A percentile compares a stretch with the other conserved stretches of the same genome.
These are phyloP conservation scores for Canavalia gladiata DNA, from an alignment of 306 rosid genomes.

Conservation along the genomic window DNA sequence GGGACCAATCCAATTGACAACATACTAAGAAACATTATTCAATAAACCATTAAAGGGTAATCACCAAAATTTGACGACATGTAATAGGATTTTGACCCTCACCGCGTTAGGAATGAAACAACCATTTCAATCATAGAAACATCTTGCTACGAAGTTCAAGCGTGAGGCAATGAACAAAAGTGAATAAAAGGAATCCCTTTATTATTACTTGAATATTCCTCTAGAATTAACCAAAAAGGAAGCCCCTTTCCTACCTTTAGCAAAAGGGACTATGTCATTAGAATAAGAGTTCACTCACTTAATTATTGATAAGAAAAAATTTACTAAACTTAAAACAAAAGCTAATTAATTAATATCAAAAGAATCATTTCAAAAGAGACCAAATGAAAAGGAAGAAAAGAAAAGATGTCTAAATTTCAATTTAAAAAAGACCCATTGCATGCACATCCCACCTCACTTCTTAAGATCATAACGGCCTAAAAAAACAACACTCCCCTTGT, in stretches of 20 bases:
- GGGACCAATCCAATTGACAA: conserved; percentile 23
- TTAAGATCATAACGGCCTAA: conserved; percentile 10
- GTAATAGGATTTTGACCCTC: not conserved
- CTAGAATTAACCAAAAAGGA: conserved; percentile 22
- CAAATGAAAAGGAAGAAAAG: too few species aligned
- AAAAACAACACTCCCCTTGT: not conserved
- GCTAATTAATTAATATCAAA: too few species aligned
- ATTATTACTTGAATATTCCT: conserved; percentile 16
- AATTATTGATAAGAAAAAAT: too few species aligned
- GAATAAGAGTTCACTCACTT: too few species aligned
- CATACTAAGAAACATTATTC: not conserved
- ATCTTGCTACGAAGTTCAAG: not conserved
- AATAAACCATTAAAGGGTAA: not conserved
- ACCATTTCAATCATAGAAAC: not conserved
- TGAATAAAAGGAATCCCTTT: not conserved
- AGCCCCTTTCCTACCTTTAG: too few species aligned
- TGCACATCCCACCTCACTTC: not conserved
- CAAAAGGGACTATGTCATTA: too few species aligned
- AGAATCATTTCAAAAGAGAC: too few species aligned
- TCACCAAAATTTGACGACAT: not conserved
- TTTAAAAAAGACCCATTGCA: too few species aligned
- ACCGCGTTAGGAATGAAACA: not conserved
- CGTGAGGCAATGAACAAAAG: not conserved
- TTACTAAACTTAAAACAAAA: too few species aligned
- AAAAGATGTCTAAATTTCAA: too few species aligned